These are phyloP conservation scores for Pichia membranifaciens DNA, from an alignment of 805 yeast species.

Conservation along the genomic window DNA sequence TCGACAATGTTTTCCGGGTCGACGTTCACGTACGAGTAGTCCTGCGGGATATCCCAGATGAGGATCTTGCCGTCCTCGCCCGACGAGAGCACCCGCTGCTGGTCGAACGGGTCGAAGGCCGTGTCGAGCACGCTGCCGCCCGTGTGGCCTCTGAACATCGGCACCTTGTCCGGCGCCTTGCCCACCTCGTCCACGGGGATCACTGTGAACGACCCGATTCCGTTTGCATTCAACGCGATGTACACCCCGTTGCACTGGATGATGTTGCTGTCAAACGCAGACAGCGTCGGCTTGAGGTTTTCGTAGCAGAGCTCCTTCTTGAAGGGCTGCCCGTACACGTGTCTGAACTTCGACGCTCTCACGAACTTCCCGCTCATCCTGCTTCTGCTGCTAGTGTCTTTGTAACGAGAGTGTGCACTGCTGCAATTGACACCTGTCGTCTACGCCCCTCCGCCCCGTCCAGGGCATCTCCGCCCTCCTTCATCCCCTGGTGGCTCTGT, in stretches of 20 bases:
- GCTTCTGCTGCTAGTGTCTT: too few relatives aligned
- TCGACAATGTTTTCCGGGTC: slow-evolving; percentile 52
- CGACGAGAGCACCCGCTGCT: slow-evolving; percentile 65
- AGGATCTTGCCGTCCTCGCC: slow-evolving; percentile 78
- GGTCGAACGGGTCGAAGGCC: slow-evolving; percentile 89
- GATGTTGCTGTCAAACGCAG: slow-evolving; percentile 95
- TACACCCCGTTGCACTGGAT: slow-evolving; percentile 83
- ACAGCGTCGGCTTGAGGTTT: slow-evolving; percentile 71
- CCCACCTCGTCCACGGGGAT: slow-evolving; percentile 84
- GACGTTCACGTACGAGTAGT: slow-evolving; percentile 62
- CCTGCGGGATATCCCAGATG: slow-evolving; percentile 83
- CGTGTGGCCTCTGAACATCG: slow-evolving; percentile 92
- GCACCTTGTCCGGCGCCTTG: slow-evolving; percentile 87
- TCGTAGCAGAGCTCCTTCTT: slow-evolving; percentile 69
- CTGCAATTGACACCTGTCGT: too few relatives aligned
- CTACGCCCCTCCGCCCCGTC: too few relatives aligned
- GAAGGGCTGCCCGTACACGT: slow-evolving; percentile 87
- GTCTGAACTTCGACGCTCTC: slow-evolving; percentile 94
- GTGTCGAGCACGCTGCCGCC: slow-evolving; percentile 96
- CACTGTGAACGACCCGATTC: slow-evolving; percentile 97
- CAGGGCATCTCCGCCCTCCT: too few relatives aligned
- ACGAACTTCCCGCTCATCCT: slow-evolving; percentile 71
- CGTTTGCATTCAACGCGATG: slow-evolving; percentile 80
- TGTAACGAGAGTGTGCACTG: too few relatives aligned
- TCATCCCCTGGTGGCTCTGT: too few relatives aligned